Evolutionary conservation across 176 grass and related monocot genomes (phyloP), one percentile per base, ranked within the genome.

Genomic region (Aegilops speltoides): DNA sequence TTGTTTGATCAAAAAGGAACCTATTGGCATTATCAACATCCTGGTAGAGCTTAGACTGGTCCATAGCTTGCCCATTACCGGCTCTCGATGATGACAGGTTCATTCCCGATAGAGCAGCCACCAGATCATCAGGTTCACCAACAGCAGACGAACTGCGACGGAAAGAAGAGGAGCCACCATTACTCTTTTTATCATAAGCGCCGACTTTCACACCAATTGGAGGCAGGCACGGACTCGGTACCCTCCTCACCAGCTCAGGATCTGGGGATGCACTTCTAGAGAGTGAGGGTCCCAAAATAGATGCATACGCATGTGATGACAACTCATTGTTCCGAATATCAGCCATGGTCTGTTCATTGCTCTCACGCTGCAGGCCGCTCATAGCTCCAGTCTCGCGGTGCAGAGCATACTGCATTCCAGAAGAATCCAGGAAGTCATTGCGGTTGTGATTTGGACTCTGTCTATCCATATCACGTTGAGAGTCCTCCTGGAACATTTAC

Each of bases 201-300:
- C 80, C 22, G 4, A 94, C 83, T 90, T 89, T 97, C 86, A 92
- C 90, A 83, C 95, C 92, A 26, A 94, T 92, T 54, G 95, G 95
- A 77, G 90, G 92, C 11, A 92, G 73, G 62, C 88, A 87, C 1
- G 95, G 92, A 65, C 92, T 92, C 28, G 92, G 81, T 60, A 89
- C 88, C 81, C 90, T 91, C 86, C 80, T 90, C 65, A 88, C 56
- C 64, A 92, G 82, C 84, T 97, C 89, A 26, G 86, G 95, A 84
- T 94, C 86, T 67, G 92, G 92, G 16, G 90, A 91, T 79, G 84
- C 88, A 84, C 85, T 95, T 78, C 89, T 87, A n/a, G 90, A 95
- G 78, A 95, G 89, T 7, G 90, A 92, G 33, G 95, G 82, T 8
- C 90, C 90, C 85, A 97, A 86, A 78, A 97, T 85, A 73, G 93